phyloP scores from a whole-genome alignment of 1,139 yeast genomes.

The Taiozyma sp. region DNA sequence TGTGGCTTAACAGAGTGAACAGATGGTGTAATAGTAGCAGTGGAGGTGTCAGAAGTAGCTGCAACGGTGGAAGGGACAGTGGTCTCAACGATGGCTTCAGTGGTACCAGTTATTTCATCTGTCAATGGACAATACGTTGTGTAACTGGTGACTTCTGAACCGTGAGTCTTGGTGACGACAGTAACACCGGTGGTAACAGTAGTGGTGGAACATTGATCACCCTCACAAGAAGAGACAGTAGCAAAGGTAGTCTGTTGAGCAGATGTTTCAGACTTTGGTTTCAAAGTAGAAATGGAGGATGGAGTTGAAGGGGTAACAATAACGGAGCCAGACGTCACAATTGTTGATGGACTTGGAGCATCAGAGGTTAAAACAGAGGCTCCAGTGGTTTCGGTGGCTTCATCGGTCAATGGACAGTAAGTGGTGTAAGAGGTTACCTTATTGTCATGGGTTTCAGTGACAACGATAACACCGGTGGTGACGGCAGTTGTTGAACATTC shows the following conservation, averaged over 20 bases:
- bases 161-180: slow-evolving; percentile 20
- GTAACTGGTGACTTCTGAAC: slow-evolving; percentile 24
- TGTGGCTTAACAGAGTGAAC: slow-evolving; percentile 1
- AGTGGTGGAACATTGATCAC: neutral
- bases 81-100: slow-evolving; percentile 6
- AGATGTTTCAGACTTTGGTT: neutral
- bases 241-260: slow-evolving; percentile 11
- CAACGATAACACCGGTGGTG: slow-evolving; percentile 35
- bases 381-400: slow-evolving; percentile 1
- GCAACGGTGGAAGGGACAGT: slow-evolving; percentile 5
- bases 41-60: neutral
- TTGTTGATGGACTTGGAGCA: slow-evolving; percentile 28
- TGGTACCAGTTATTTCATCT: neutral
- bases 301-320: neutral
- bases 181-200: slow-evolving; percentile 10
- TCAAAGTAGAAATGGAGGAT: neutral
- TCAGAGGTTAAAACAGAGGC: slow-evolving; percentile 6
- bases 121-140: slow-evolving; percentile 32
- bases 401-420: slow-evolving; percentile 7
- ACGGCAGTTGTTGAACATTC: slow-evolving; percentile 31
- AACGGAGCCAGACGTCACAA: neutral
- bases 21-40: neutral
- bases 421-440: slow-evolving; percentile 1
- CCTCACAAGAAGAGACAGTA: slow-evolving; percentile 23
- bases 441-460: slow-evolving; percentile 25